Evolutionary conservation across 306 rosid genomes (phyloP).

Genomic region (Corylus heterophylla): DNA sequence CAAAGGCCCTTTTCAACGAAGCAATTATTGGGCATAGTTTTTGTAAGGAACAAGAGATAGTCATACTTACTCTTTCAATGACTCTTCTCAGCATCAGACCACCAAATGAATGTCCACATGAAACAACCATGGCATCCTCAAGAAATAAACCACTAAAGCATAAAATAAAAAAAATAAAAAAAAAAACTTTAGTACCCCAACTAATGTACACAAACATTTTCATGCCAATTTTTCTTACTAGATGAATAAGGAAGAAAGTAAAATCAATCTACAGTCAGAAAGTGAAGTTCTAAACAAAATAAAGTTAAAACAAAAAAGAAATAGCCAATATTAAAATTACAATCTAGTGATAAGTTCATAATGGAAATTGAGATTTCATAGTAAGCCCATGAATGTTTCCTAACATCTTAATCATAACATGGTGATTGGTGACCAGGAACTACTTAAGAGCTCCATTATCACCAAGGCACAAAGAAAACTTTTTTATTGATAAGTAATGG

Average conservation of each 20-base stretch:
- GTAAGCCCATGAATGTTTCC: constrained; percentile 2
- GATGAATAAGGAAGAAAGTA: constrained; percentile 6
- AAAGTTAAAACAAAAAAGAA: neutral
- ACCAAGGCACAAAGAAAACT: neutral
- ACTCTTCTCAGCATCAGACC: constrained; percentile 95
- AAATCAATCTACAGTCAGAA: constrained; percentile 11
- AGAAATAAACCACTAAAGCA: constrained; percentile 77
- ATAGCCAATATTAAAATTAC: constrained; percentile 2
- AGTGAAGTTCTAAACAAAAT: constrained; percentile 5
- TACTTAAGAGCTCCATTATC: neutral
- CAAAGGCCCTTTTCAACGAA: neutral
- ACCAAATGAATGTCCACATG: constrained; percentile 99
- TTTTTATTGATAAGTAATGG: no score
- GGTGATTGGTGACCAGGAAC: constrained; percentile 1
- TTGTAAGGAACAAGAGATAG: constrained; percentile 24
- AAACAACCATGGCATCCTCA: constrained; percentile 91
- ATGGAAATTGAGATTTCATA: neutral
- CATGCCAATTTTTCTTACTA: constrained; percentile 14
- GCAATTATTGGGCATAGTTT: neutral
- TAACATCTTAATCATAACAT: neutral
- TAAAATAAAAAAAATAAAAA: constrained; percentile 14
- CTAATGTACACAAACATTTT: constrained; percentile 15
- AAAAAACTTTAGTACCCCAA: constrained; percentile 20
- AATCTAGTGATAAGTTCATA: constrained; percentile 2
- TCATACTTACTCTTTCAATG: constrained; percentile 73